These are phyloP conservation scores for Lecanicillium sp. DNA, from an alignment of 2,329 filamentous ascomycete species.

Conservation along the genomic window DNA sequence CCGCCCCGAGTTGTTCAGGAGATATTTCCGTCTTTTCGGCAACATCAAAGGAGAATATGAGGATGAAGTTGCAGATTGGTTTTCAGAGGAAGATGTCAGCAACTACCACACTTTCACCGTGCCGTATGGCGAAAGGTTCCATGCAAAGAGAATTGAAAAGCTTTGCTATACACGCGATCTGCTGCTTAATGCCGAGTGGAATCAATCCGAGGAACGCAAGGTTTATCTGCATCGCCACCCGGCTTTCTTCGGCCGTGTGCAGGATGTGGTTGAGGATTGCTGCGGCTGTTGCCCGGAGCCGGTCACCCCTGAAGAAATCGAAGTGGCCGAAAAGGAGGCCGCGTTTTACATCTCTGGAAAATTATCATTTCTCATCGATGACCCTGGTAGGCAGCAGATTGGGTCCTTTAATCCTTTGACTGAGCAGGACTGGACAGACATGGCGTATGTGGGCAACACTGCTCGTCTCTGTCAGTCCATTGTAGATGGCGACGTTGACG, in stretches of 20 bases:
- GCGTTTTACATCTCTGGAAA: constrained; percentile 70
- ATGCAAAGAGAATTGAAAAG: constrained; percentile 69
- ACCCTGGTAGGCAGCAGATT: constrained; percentile 69
- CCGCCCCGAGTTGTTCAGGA: constrained; percentile 45
- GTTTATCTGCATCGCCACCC: constrained; percentile 77
- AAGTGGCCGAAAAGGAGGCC: constrained; percentile 61
- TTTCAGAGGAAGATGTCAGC: constrained; percentile 65
- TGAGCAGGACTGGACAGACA: constrained; percentile 79
- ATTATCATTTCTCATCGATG: constrained; percentile 67
- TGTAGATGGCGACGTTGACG: constrained; percentile 61
- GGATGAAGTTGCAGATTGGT: constrained; percentile 79
- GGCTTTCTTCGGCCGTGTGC: constrained; percentile 70
- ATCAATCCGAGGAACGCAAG: constrained; percentile 63
- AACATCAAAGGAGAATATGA: constrained; percentile 73
- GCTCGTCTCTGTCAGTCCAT: constrained; percentile 73
- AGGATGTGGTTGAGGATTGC: constrained; percentile 72
- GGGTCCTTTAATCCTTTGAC: constrained; percentile 72
- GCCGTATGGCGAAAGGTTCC: constrained; percentile 54
- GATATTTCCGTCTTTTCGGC: constrained; percentile 38
- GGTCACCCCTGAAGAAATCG: constrained; percentile 60
- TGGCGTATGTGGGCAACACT: constrained; percentile 81
- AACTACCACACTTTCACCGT: constrained; percentile 73
- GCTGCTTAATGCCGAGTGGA: constrained; percentile 81
- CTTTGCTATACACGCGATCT: constrained; percentile 75
- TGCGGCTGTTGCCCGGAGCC: constrained; percentile 71